Conservation (phyloP, 345 rosid genomes). For the Alliaria petiolata region DNA sequence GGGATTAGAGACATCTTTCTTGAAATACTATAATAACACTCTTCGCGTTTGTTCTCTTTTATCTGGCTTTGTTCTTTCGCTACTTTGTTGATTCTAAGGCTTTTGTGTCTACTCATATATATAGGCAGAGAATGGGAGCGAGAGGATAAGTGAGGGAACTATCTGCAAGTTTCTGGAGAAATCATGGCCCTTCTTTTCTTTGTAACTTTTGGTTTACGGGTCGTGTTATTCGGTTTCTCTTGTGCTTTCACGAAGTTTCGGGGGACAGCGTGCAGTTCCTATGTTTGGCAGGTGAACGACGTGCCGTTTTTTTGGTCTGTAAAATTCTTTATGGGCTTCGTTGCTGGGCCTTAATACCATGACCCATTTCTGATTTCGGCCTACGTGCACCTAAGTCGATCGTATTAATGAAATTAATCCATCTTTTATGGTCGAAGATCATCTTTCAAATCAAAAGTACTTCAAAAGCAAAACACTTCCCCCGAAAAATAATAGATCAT, state of each 20-base stretch:
- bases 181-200: not conserved
- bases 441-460: too few relatives aligned
- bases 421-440: too few relatives aligned
- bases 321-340: too few relatives aligned
- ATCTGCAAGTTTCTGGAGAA: slow-evolving; percentile 4
- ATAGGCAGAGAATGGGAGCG: not conserved
- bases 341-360: too few relatives aligned
- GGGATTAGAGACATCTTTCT: slow-evolving; percentile 32
- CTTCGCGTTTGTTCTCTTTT: not conserved
- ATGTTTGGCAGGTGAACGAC: not conserved
- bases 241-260: slow-evolving; percentile 16
- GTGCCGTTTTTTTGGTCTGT: not conserved
- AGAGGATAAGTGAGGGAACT: not conserved
- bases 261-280: not conserved
- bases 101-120: not conserved
- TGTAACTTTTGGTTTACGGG: not conserved
- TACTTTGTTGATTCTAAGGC: not conserved
- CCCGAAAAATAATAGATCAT: too few relatives aligned
- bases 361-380: too few relatives aligned
- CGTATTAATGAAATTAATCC: too few relatives aligned
- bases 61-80: not conserved
- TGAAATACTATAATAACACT: not conserved
- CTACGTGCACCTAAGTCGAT: too few relatives aligned
- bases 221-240: not conserved
- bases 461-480: too few relatives aligned